Conservation (phyloP, 2,329 filamentous ascomycete species). For the Hirsutella rhossiliensis region DNA sequence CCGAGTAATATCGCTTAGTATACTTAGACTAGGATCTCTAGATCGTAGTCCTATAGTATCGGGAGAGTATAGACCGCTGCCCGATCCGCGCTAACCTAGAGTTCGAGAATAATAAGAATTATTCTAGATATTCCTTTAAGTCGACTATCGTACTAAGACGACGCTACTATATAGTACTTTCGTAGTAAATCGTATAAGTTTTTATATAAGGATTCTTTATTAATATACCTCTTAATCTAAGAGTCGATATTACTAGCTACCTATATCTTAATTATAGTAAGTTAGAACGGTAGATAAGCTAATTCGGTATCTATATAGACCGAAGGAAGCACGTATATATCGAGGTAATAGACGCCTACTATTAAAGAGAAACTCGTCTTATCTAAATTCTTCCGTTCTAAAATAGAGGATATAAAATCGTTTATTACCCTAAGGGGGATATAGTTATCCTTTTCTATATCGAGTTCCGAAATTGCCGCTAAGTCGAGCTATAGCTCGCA, state of each 20-base stretch:
- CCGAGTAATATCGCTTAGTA: constrained; percentile 34
- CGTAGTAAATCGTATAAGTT: background rate
- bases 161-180: background rate
- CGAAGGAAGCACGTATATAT: background rate
- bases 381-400: background rate
- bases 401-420: background rate
- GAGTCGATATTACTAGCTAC: background rate
- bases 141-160: constrained; percentile 21
- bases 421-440: background rate
- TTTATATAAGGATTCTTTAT: background rate
- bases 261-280: background rate
- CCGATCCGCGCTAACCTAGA: constrained; percentile 47
- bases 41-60: constrained; percentile 32
- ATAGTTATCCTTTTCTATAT: background rate
- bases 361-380: background rate
- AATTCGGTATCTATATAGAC: background rate
- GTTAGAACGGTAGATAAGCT: background rate
- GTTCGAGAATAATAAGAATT: constrained; percentile 40
- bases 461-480: background rate
- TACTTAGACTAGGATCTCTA: constrained; percentile 25
- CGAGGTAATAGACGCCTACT: background rate
- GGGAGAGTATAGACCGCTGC: constrained; percentile 24
- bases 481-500: constrained; percentile 2
- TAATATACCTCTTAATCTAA: background rate
- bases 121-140: constrained; percentile 39